phyloP scores from a whole-genome alignment of 768 basidiomycete species.

The Clitopilus hobsonii region DNA sequence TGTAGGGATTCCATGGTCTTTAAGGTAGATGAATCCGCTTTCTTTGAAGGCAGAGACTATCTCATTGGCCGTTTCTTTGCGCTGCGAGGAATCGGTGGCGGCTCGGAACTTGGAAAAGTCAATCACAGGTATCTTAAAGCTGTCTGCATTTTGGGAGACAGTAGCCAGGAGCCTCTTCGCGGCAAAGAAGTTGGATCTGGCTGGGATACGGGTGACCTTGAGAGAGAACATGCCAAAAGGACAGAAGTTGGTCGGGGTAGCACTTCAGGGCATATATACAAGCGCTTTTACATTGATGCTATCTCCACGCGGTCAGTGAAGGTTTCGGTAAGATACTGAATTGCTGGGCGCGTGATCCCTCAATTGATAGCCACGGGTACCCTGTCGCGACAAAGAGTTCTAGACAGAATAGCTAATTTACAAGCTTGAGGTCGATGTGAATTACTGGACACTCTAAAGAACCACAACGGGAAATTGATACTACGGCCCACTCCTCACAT shows the following conservation, averaged over 20 bases:
- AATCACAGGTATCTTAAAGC: constrained; percentile 70
- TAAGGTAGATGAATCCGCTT: constrained; percentile 77
- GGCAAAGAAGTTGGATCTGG: constrained; percentile 8
- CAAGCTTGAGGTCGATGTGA: too few species aligned
- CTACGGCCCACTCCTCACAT: too few species aligned
- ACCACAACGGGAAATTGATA: too few species aligned
- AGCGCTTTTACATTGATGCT: constrained; percentile 1
- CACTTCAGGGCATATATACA: neutral
- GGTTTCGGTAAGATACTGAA: neutral
- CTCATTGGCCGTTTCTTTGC: constrained; percentile 56
- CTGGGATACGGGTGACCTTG: constrained; percentile 17
- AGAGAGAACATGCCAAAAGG: constrained; percentile 22
- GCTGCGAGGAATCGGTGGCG: constrained; percentile 47
- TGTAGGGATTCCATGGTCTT: constrained; percentile 64
- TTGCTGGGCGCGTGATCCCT: too few species aligned
- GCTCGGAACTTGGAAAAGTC: constrained; percentile 68
- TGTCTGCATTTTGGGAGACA: constrained; percentile 13
- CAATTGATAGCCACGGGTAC: too few species aligned
- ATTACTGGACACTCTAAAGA: too few species aligned
- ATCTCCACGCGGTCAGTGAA: neutral
- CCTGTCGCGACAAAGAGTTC: too few species aligned
- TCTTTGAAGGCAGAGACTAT: constrained; percentile 77
- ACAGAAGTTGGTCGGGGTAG: neutral
- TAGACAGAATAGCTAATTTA: too few species aligned
- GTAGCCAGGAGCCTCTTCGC: constrained; percentile 23